Conservation (phyloP, 345 rosid genomes). For the Gynandropsis gynandra region DNA sequence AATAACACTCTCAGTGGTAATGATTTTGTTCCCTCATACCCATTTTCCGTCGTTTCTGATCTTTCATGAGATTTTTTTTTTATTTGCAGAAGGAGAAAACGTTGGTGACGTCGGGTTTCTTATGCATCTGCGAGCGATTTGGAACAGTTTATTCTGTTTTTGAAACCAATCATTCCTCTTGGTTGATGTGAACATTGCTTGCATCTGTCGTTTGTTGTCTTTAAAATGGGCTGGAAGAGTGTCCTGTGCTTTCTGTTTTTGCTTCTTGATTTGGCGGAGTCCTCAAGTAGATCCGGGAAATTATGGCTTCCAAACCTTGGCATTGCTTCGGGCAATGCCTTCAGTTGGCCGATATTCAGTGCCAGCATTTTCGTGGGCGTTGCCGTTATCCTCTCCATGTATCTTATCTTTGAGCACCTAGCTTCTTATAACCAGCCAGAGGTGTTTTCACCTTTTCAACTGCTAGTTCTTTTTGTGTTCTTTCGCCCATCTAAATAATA, state of each 20-base stretch:
- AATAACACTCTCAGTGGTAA: no score
- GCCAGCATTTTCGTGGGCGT: slow-evolving; percentile 75
- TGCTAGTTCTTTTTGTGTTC: neutral
- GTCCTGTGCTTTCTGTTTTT: slow-evolving; percentile 42
- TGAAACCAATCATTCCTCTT: neutral
- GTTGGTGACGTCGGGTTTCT: no score
- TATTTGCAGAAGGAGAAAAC: no score
- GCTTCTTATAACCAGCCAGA: slow-evolving; percentile 95
- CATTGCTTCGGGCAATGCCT: slow-evolving; percentile 31
- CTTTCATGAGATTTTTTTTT: no score
- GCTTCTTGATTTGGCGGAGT: slow-evolving; percentile 51
- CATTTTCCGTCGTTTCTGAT: no score
- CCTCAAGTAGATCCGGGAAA: slow-evolving; percentile 37
- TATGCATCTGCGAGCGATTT: slow-evolving; percentile 2
- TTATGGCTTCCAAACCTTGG: slow-evolving; percentile 41
- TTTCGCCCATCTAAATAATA: neutral
- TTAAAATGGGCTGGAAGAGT: slow-evolving; percentile 60
- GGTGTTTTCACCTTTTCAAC: slow-evolving; percentile 40
- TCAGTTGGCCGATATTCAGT: slow-evolving; percentile 81
- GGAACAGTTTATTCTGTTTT: slow-evolving; percentile 2
- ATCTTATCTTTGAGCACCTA: slow-evolving; percentile 83
- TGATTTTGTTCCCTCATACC: no score
- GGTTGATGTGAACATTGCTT: slow-evolving; percentile 11
- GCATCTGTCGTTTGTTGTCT: neutral
- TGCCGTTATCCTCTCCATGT: slow-evolving; percentile 78